phyloP scores from a whole-genome alignment of 352 stramenopile genomes.

The Phytophthora sojae region DNA sequence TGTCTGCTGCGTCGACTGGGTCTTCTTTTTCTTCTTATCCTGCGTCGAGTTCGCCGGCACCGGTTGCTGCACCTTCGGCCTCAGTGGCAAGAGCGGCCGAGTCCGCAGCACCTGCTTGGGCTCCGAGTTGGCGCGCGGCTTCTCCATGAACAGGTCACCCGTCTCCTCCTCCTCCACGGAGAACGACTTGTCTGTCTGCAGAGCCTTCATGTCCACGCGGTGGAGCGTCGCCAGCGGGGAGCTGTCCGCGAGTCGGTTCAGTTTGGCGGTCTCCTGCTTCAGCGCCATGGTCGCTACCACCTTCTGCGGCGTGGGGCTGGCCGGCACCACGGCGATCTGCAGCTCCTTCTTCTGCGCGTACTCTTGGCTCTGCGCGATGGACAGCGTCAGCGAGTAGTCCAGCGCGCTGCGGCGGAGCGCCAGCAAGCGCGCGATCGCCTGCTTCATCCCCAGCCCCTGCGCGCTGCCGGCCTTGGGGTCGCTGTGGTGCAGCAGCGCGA shows the following conservation, averaged over 20 bases:
- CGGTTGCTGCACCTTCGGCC: constrained; percentile 29
- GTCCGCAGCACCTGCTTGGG: constrained; percentile 35
- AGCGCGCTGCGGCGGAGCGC: constrained; percentile 54
- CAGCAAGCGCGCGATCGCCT: constrained; percentile 27
- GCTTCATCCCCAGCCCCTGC: constrained; percentile 30
- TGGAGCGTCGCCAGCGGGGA: constrained; percentile 23
- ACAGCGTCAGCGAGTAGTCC: constrained; percentile 69
- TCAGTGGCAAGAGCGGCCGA: constrained; percentile 29
- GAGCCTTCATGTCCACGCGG: constrained; percentile 26
- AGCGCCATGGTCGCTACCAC: constrained; percentile 35
- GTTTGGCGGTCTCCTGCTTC: constrained; percentile 21
- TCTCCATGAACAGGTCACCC: constrained; percentile 29
- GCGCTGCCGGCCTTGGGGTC: constrained; percentile 3
- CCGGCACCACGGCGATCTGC: constrained; percentile 33
- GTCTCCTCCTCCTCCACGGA: neutral
- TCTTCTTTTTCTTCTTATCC: constrained; percentile 19
- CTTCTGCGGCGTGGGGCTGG: constrained; percentile 29
- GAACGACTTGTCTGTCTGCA: constrained; percentile 22
- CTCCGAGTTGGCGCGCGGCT: constrained; percentile 39
- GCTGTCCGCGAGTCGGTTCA: constrained; percentile 16
- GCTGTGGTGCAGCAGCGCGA: constrained; percentile 29
- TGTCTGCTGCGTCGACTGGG: constrained; percentile 12
- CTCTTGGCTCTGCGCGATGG: constrained; percentile 52
- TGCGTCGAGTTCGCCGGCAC: neutral
- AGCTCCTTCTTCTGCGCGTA: constrained; percentile 33